These are phyloP conservation scores for Paratrimastix pyriformis DNA, from an alignment of 78 protist genomes.

Conservation along the genomic window DNA sequence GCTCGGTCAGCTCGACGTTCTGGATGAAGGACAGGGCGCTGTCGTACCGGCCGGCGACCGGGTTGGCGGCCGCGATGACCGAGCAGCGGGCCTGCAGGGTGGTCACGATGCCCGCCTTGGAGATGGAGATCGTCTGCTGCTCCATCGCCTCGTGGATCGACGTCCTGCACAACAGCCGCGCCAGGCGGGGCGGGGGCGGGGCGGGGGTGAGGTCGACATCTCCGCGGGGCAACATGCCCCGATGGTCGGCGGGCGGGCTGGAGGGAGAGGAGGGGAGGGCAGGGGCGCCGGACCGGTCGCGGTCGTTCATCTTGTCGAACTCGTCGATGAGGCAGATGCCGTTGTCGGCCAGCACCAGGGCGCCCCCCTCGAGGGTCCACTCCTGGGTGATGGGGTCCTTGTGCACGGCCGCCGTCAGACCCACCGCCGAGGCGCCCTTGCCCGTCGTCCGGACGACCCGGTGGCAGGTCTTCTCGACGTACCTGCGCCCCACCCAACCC, in stretches of 20 bases:
- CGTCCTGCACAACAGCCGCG: too few species aligned
- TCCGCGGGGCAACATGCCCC: too few species aligned
- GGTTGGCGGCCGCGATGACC: constrained; percentile 99
- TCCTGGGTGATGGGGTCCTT: constrained; percentile 90
- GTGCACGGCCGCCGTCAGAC: constrained; percentile 96
- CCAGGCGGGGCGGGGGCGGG: too few species aligned
- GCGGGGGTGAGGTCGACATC: too few species aligned
- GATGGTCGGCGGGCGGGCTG: too few species aligned
- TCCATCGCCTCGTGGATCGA: constrained; percentile 99
- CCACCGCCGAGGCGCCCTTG: constrained; percentile 94
- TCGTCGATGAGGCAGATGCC: constrained; percentile 99
- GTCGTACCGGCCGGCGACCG: constrained; percentile 80
- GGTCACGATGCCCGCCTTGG: constrained; percentile 98
- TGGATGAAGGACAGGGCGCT: constrained; percentile 50
- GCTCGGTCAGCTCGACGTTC: constrained; percentile 92
- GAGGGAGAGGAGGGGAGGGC: too few species aligned
- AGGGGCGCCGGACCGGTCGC: too few species aligned
- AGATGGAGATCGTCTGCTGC: constrained; percentile 95
- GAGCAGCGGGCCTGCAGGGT: constrained; percentile 88
- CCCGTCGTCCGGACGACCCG: constrained; percentile 98
- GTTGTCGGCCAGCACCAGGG: constrained; percentile 95
- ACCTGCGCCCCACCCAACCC: too few species aligned
- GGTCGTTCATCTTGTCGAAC: constrained; percentile 96
- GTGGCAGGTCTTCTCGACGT: constrained; percentile 85
- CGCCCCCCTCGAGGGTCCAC: constrained; percentile 99